These are phyloP conservation scores for Sporothrix variecibatus DNA, from an alignment of 2,329 filamentous ascomycete genomes.

Conservation along the genomic window DNA sequence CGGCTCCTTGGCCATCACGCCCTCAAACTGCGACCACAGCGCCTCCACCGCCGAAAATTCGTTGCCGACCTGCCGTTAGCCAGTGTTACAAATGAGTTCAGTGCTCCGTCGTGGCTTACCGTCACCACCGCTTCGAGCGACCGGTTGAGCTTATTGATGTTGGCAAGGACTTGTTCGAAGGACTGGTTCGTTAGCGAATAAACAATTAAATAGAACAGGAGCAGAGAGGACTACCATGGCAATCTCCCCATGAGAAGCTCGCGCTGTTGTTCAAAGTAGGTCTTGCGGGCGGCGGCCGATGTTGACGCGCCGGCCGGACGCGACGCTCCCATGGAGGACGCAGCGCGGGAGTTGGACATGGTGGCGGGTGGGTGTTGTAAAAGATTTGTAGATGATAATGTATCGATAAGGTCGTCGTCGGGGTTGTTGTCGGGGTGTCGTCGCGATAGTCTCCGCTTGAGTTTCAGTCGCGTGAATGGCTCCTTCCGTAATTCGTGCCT, in stretches of 20 bases:
- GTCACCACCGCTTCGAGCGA: slow-evolving; percentile 88
- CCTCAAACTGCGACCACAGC: slow-evolving; percentile 96
- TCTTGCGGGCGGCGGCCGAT: slow-evolving; percentile 47
- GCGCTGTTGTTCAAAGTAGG: slow-evolving; percentile 76
- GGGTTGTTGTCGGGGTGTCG: background rate
- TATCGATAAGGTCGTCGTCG: too few relatives aligned
- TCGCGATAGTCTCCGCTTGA: background rate
- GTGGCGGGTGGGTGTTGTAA: background rate
- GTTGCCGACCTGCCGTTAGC: slow-evolving; percentile 70
- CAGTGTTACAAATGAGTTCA: background rate
- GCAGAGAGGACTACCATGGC: slow-evolving; percentile 56
- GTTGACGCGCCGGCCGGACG: slow-evolving; percentile 37
- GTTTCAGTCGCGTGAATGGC: background rate
- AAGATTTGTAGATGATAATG: too few relatives aligned
- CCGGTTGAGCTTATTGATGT: slow-evolving; percentile 93
- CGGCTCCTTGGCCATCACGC: slow-evolving; percentile 75
- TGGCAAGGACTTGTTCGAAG: slow-evolving; percentile 89
- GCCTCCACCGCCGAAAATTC: slow-evolving; percentile 97
- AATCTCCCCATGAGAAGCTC: slow-evolving; percentile 72
- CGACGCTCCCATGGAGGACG: slow-evolving; percentile 19
- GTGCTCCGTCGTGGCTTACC: slow-evolving; percentile 51
- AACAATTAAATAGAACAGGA: background rate
- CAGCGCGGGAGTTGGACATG: slow-evolving; percentile 15
- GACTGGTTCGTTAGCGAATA: slow-evolving; percentile 45
- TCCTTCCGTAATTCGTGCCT: background rate